These are phyloP conservation scores for Ophiorrhiza pumila DNA, from an alignment of 257 asterid genomes.

Conservation along the genomic window DNA sequence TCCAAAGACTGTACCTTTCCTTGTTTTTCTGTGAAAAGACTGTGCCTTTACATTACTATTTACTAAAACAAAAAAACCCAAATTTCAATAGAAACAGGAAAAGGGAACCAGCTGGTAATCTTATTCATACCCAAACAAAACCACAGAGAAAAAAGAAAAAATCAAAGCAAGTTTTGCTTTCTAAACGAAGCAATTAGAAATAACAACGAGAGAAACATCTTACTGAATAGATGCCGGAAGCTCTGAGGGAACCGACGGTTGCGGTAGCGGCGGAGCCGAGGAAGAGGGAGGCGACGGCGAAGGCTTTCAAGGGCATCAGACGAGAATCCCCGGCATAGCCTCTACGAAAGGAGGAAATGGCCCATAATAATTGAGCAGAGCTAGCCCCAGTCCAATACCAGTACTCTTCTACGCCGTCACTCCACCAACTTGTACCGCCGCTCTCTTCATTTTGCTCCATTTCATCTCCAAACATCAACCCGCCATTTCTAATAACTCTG, in stretches of 20 bases:
- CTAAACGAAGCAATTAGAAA: neutral
- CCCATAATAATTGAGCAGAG: neutral
- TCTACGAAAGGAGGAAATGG: slow-evolving; percentile 5
- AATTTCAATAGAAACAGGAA: neutral
- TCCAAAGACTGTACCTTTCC: neutral
- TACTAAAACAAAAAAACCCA: neutral
- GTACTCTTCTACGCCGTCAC: neutral
- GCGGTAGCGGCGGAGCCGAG: slow-evolving; percentile 8
- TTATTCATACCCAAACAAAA: neutral
- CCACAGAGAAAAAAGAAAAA: too few species aligned
- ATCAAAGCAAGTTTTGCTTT: neutral
- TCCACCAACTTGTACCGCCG: neutral
- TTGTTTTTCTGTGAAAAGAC: neutral
- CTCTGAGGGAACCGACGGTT: slow-evolving; percentile 9
- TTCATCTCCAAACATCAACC: neutral
- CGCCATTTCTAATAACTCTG: neutral
- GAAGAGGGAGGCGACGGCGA: slow-evolving; percentile 13
- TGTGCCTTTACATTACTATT: neutral
- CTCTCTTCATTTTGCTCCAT: slow-evolving; percentile 6
- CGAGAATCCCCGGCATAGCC: slow-evolving; percentile 14
- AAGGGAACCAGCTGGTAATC: neutral
- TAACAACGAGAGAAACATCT: neutral
- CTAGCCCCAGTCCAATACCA: slow-evolving; percentile 4
- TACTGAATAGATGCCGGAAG: slow-evolving; percentile 12
- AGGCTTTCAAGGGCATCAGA: slow-evolving; percentile 10